Evolutionary conservation across 2,329 filamentous ascomycete genomes (phyloP).

Genomic region (Penicillium sumatraense): DNA sequence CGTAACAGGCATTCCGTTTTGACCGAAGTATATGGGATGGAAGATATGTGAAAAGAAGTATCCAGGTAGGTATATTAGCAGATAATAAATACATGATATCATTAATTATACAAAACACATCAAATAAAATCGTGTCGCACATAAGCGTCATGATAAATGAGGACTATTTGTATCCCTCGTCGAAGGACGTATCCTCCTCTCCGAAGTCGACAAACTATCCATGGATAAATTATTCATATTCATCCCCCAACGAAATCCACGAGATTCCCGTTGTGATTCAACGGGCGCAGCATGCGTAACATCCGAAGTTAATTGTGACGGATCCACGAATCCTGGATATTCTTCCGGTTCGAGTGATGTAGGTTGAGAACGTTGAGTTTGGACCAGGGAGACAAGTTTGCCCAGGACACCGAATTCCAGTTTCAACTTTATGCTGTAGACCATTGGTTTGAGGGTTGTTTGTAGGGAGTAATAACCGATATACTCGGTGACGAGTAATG

Average conservation of each 20-base stretch:
- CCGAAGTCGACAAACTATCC: constrained; percentile 34
- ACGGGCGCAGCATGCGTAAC: constrained; percentile 40
- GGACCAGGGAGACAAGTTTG: constrained; percentile 48
- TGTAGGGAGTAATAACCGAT: constrained; percentile 49
- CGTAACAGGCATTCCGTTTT: too few species aligned
- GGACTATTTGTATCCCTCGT: constrained; percentile 17
- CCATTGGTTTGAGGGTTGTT: constrained; percentile 50
- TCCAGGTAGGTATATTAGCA: too few species aligned
- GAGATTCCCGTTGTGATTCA: constrained; percentile 18
- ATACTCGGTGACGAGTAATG: constrained; percentile 49
- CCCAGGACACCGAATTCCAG: constrained; percentile 54
- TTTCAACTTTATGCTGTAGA: constrained; percentile 56
- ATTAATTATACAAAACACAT: background rate
- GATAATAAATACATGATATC: background rate
- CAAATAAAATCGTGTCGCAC: background rate
- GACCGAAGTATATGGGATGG: too few species aligned
- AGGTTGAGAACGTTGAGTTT: constrained; percentile 33
- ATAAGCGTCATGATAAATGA: constrained; percentile 22
- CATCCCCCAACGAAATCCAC: background rate
- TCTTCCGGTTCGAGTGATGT: constrained; percentile 40
- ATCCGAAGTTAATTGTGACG: constrained; percentile 43
- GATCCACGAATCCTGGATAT: constrained; percentile 47
- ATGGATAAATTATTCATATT: constrained; percentile 30
- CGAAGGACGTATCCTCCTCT: constrained; percentile 26
- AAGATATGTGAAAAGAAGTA: too few species aligned